Percentiles rank a stretch among this genome's conserved stretches.
These are phyloP conservation scores for Candida nanaspora DNA, from an alignment of 805 yeast species.

Conservation along the genomic window DNA sequence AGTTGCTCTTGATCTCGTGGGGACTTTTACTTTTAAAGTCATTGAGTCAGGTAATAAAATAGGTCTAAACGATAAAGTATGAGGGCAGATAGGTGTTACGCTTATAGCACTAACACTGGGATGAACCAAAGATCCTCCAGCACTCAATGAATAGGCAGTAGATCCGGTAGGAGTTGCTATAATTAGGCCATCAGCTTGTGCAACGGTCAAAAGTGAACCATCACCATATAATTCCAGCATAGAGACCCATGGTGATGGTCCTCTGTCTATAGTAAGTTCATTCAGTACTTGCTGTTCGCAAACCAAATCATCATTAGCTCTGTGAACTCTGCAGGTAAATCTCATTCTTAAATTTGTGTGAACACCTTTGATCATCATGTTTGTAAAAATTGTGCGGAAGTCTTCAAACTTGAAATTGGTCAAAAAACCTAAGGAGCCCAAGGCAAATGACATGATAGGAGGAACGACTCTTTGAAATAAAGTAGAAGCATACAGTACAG, in stretches of 20 bases:
- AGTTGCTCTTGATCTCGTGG: constrained; percentile 69
- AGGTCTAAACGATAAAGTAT: constrained; percentile 88
- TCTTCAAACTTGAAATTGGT: constrained; percentile 80
- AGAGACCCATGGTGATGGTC: constrained; percentile 89
- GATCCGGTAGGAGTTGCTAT: constrained; percentile 95
- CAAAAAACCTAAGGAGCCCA: constrained; percentile 89
- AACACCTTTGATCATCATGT: constrained; percentile 64
- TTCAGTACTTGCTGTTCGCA: constrained; percentile 75
- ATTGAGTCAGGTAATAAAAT: constrained; percentile 90
- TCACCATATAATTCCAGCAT: constrained; percentile 87
- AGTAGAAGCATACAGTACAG: constrained; percentile 83
- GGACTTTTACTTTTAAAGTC: constrained; percentile 75
- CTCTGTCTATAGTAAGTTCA: constrained; percentile 87
- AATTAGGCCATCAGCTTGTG: constrained; percentile 91
- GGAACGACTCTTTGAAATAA: constrained; percentile 83
- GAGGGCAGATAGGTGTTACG: constrained; percentile 95
- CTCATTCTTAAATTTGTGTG: constrained; percentile 79
- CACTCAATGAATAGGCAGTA: constrained; percentile 90
- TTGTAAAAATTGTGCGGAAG: constrained; percentile 50
- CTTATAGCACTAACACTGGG: constrained; percentile 90
- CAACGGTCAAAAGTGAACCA: constrained; percentile 74
- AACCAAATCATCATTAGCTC: constrained; percentile 44
- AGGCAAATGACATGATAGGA: constrained; percentile 80
- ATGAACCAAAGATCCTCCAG: constrained; percentile 92
- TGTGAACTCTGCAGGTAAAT: constrained; percentile 69